Evolutionary conservation across 2,329 filamentous ascomycete genomes (phyloP).

Genomic region (Apiospora koreana): DNA sequence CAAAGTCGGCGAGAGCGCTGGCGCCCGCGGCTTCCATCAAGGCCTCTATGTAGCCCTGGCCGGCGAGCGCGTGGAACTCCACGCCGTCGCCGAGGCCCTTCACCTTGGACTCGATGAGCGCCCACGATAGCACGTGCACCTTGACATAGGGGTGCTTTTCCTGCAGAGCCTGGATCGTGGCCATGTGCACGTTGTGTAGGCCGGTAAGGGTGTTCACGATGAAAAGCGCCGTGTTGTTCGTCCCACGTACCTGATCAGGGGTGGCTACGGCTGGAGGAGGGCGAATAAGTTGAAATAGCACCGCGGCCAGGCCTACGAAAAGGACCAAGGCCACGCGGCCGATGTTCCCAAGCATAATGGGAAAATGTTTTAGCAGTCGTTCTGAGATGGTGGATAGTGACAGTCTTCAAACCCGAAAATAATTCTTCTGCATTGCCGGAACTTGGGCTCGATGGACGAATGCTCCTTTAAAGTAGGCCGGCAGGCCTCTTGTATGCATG

Average conservation of each 20-base stretch:
- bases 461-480: too few relatives aligned
- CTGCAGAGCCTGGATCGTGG: neutral
- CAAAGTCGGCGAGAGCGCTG: neutral
- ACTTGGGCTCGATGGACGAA: too few relatives aligned
- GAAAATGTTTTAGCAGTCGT: too few relatives aligned
- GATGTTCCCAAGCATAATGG: neutral
- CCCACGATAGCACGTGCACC: neutral
- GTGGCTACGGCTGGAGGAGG: neutral
- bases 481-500: too few relatives aligned
- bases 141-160: neutral
- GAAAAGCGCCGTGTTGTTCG: neutral
- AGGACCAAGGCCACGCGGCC: neutral
- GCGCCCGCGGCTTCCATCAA: too few relatives aligned
- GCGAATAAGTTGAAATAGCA: neutral
- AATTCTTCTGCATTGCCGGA: too few relatives aligned
- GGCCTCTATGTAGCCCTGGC: neutral
- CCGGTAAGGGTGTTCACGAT: neutral
- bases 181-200: neutral
- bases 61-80: neutral
- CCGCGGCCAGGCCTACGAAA: neutral
- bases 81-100: neutral
- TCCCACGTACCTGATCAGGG: neutral
- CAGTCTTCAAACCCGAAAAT: too few relatives aligned
- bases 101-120: neutral
- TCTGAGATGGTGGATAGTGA: too few relatives aligned